Evolutionary conservation across 495 filamentous ascomycete species (phyloP).

Genomic region (Symbiotaphrina buchneri): DNA sequence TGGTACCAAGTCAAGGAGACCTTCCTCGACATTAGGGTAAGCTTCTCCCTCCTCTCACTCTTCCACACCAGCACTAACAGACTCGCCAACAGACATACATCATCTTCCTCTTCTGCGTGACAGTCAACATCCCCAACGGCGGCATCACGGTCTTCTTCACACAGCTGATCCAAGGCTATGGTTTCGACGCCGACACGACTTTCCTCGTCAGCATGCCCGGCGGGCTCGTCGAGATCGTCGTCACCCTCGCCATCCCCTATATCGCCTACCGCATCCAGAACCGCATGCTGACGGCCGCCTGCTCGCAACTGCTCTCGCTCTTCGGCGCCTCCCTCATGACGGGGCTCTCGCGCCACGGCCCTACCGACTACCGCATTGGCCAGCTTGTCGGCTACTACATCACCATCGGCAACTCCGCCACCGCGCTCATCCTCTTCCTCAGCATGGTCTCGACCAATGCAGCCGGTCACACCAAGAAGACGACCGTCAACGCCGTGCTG

Average conservation of each 20-base stretch:
- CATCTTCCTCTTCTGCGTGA: constrained; percentile 34
- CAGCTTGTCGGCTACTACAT: constrained; percentile 18
- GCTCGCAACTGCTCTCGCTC: constrained; percentile 10
- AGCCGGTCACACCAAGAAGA: constrained; percentile 11
- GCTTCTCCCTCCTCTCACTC: too few species aligned
- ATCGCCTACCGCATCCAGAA: too few species aligned
- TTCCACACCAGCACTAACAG: too few species aligned
- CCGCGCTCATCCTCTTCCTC: constrained; percentile 9
- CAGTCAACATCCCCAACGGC: constrained; percentile 32
- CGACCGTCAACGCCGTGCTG: constrained; percentile 9
- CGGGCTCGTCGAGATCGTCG: constrained; percentile 19
- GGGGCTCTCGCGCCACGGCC: constrained; percentile 12
- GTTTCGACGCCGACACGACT: constrained; percentile 30
- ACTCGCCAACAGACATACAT: constrained; percentile 26
- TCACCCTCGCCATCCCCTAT: too few species aligned
- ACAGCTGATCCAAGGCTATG: constrained; percentile 34
- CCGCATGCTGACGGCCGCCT: too few species aligned
- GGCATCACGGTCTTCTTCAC: too few species aligned
- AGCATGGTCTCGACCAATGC: constrained; percentile 9
- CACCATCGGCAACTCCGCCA: too few species aligned
- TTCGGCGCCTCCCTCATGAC: constrained; percentile 15
- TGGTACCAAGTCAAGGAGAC: constrained; percentile 21
- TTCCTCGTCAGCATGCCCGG: constrained; percentile 27
- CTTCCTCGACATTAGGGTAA: too few species aligned
- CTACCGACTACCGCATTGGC: constrained; percentile 11